Conservation (phyloP, 805 yeast genomes). For the Naumovozyma castellii region DNA sequence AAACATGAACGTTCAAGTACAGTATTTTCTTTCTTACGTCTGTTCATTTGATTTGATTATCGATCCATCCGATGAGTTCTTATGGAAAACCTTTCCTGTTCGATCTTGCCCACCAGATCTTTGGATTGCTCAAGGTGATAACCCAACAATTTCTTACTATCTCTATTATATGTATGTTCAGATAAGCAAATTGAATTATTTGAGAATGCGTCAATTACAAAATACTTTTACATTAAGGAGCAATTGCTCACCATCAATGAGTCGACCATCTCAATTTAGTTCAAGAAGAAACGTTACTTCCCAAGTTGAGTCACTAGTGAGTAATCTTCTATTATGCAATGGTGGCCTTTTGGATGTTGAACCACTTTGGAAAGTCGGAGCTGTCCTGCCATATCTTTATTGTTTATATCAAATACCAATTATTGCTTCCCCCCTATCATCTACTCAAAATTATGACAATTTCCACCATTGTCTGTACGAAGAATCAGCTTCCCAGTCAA, state of each 20-base stretch:
- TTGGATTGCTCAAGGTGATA: constrained; percentile 26
- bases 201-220: constrained; percentile 8
- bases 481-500: too few species aligned
- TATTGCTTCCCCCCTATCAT: constrained; percentile 21
- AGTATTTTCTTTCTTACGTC: constrained; percentile 22
- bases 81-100: constrained; percentile 20
- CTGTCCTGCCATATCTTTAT: constrained; percentile 15
- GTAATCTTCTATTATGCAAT: constrained; percentile 18
- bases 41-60: constrained; percentile 26
- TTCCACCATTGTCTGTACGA: background rate
- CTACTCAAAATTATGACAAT: constrained; percentile 12
- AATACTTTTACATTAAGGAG: constrained; percentile 17
- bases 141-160: constrained; percentile 33
- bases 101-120: constrained; percentile 8
- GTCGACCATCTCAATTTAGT: constrained; percentile 21
- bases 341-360: constrained; percentile 21
- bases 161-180: constrained; percentile 28
- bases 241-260: constrained; percentile 9
- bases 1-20: constrained; percentile 15
- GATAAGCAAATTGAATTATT: constrained; percentile 11
- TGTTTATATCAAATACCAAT: constrained; percentile 22
- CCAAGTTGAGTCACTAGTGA: constrained; percentile 18
- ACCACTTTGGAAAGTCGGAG: constrained; percentile 14
- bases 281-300: constrained; percentile 12
- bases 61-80: constrained; percentile 12